Conservation (phyloP, 208 protist species). For the Porcisia hertigi region DNA sequence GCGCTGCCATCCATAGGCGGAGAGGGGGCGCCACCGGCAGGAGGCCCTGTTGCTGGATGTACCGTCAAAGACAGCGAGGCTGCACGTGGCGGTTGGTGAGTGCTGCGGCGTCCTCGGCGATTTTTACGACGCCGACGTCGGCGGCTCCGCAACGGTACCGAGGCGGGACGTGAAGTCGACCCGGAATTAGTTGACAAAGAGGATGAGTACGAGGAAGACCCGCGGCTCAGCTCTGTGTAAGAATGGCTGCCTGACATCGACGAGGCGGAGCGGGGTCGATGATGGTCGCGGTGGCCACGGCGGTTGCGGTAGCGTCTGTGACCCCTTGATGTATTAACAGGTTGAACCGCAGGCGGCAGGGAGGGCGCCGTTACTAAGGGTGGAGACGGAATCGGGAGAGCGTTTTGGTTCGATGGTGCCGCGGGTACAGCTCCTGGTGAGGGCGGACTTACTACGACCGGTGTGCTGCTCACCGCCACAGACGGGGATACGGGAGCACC, state of each 20-base stretch:
- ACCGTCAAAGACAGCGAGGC: neutral
- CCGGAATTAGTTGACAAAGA: conserved; percentile 4
- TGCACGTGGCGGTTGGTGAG: conserved; percentile 2
- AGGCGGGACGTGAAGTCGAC: conserved; percentile 1
- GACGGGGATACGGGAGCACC: neutral
- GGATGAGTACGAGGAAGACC: conserved; percentile 1
- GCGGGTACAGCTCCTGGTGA: neutral
- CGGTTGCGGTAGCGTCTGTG: conserved; percentile 18
- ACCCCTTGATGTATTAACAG: conserved; percentile 3
- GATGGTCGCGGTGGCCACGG: conserved; percentile 6
- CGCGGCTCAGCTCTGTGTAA: neutral
- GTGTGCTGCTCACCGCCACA: neutral
- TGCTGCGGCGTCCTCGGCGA: conserved; percentile 3
- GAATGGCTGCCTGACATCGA: neutral
- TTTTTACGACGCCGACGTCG: conserved; percentile 4
- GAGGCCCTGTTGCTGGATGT: neutral
- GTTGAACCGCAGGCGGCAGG: neutral
- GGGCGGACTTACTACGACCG: neutral
- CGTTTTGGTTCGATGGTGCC: neutral
- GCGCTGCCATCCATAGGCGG: neutral
- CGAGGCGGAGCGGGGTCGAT: conserved; percentile 6
- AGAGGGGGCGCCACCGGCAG: neutral
- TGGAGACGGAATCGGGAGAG: conserved; percentile 1
- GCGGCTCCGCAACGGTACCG: conserved; percentile 8
- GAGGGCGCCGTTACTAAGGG: neutral